These are phyloP conservation scores for Xylariaceae sp. DNA, from an alignment of 2,329 filamentous ascomycete species.

Conservation along the genomic window DNA sequence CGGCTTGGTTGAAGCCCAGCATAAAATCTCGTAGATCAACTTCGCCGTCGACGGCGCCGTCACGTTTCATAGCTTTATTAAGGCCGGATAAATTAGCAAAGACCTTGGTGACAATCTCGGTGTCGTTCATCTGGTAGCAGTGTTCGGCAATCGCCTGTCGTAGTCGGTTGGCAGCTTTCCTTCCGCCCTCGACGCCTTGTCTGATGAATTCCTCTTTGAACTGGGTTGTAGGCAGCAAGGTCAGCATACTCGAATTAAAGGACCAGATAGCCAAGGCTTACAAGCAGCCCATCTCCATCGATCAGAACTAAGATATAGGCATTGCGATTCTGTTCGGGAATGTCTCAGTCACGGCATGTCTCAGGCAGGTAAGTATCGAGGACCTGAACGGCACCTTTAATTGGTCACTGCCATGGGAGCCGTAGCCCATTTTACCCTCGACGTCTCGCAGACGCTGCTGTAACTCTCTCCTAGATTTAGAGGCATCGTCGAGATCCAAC, in stretches of 20 bases:
- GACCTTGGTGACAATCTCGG: conserved; percentile 53
- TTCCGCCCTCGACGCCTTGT: conserved; percentile 53
- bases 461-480: conserved; percentile 43
- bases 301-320: conserved; percentile 58
- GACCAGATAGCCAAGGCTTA: conserved; percentile 28
- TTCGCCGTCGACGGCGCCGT: conserved; percentile 41
- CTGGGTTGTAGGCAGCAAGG: conserved; percentile 29
- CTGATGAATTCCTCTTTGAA: conserved; percentile 53
- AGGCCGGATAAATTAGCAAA: conserved; percentile 52
- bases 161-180: conserved; percentile 46
- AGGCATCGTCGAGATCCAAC: conserved; percentile 49
- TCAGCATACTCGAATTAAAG: conserved; percentile 4
- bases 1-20: conserved; percentile 55
- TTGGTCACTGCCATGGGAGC: conserved; percentile 35
- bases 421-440: conserved; percentile 31
- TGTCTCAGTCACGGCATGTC: conserved; percentile 13
- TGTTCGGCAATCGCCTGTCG: conserved; percentile 43
- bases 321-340: conserved; percentile 42
- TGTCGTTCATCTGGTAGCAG: conserved; percentile 39
- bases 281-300: conserved; percentile 60
- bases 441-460: conserved; percentile 42
- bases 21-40: conserved; percentile 52
- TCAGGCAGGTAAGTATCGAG: conserved; percentile 5
- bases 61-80: conserved; percentile 43
- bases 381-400: conserved; percentile 38